phyloP scores from a whole-genome alignment of 2,329 filamentous ascomycete species.

The Pyrenophora seminiperda region DNA sequence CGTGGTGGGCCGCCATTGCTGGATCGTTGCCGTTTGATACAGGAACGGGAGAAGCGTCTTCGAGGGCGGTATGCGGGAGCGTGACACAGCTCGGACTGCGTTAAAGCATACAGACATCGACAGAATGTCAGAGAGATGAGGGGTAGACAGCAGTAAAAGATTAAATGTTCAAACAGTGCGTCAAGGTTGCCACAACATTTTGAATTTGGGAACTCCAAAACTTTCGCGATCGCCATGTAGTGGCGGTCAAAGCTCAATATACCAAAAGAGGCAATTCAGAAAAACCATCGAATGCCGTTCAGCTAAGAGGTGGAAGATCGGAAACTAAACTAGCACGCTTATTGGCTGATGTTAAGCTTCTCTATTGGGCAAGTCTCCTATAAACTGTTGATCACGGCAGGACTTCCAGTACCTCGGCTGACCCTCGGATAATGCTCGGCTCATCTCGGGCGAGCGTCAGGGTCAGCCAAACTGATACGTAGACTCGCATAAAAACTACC shows the following conservation, averaged over 20 bases:
- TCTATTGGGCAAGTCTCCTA: neutral
- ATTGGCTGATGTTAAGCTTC: neutral
- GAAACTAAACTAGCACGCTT: neutral
- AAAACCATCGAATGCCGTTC: constrained; percentile 2
- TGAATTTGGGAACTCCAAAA: constrained; percentile 7
- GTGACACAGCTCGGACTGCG: constrained; percentile 41
- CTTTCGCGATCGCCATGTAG: constrained; percentile 4
- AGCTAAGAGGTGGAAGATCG: constrained; percentile 5
- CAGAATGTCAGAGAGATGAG: neutral
- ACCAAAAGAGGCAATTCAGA: neutral
- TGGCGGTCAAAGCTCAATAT: constrained; percentile 12
- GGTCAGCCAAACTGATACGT: too few species aligned
- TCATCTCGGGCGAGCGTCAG: too few species aligned
- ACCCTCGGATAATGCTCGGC: too few species aligned
- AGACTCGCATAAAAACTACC: too few species aligned
- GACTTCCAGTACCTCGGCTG: too few species aligned
- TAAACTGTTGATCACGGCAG: too few species aligned
- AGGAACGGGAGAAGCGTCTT: constrained; percentile 67
- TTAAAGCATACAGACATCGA: constrained; percentile 42
- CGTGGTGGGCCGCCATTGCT: constrained; percentile 39
- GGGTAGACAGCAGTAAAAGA: neutral
- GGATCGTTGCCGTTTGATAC: constrained; percentile 72
- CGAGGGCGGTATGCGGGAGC: constrained; percentile 34
- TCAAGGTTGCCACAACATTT: neutral
- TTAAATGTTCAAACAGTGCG: neutral